A percentile compares a stretch with the other conserved stretches of the same genome.
Conservation (phyloP, 2,329 filamentous ascomycete species). For the Penicillium nordicum region DNA sequence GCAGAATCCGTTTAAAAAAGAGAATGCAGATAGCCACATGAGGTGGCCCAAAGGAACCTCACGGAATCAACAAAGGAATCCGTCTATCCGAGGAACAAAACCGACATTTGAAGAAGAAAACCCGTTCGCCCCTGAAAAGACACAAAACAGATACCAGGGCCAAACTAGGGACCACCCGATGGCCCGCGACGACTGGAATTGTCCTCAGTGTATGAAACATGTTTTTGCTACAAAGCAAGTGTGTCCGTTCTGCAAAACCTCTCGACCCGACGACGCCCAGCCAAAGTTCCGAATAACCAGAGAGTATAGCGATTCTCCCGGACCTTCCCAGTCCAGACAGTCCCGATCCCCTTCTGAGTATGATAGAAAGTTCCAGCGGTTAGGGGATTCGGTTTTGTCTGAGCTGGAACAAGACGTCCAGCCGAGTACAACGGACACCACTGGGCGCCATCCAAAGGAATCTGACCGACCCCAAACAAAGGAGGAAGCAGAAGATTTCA, state of each 20-base stretch:
- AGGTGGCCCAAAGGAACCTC: neutral
- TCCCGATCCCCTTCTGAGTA: constrained; percentile 2
- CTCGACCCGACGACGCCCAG: constrained; percentile 2
- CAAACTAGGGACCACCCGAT: neutral
- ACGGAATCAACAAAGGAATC: neutral
- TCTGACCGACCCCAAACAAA: neutral
- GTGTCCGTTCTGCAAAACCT: constrained; percentile 19
- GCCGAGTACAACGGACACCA: neutral
- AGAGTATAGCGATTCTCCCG: neutral
- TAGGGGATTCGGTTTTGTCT: constrained; percentile 18
- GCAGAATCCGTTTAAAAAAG: neutral
- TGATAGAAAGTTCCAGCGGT: constrained; percentile 20
- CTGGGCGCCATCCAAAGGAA: neutral
- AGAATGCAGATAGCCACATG: neutral
- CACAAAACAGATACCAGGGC: neutral
- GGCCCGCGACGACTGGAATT: constrained; percentile 12
- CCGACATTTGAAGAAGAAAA: neutral
- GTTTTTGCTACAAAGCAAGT: constrained; percentile 10
- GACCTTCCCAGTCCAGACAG: neutral
- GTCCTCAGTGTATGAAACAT: constrained; percentile 7
- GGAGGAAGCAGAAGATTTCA: constrained; percentile 7
- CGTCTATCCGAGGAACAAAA: neutral
- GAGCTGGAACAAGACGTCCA: constrained; percentile 15
- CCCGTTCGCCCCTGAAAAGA: neutral
- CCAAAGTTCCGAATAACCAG: neutral